Conservation (phyloP, 2,329 filamentous ascomycete species). For the Ascochyta clinopodiicola region DNA sequence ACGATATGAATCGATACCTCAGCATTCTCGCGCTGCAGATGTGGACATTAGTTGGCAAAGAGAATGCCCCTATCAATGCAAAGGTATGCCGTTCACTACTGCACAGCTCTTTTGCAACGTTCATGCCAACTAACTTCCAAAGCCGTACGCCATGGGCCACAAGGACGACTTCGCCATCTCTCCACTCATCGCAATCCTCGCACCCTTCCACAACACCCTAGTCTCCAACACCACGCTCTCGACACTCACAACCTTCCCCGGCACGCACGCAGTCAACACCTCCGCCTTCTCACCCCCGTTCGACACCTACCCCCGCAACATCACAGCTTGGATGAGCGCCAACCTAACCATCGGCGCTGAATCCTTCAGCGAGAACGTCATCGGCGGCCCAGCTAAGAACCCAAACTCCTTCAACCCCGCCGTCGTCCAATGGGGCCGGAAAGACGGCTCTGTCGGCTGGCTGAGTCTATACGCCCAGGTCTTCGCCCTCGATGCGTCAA, state of each 20-base stretch:
- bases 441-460: conserved; percentile 39
- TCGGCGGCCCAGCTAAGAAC: conserved; percentile 63
- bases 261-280: conserved; percentile 60
- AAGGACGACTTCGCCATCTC: conserved; percentile 65
- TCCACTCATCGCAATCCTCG: conserved; percentile 63
- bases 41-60: conserved; percentile 64
- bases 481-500: conserved; percentile 29
- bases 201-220: conserved; percentile 57
- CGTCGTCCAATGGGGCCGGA: conserved; percentile 63
- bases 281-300: conserved; percentile 65
- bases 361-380: conserved; percentile 61
- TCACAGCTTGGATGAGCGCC: conserved; percentile 64
- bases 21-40: conserved; percentile 65
- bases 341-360: conserved; percentile 67
- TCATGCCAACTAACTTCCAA: conserved; percentile 5
- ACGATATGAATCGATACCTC: conserved; percentile 68
- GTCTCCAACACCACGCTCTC: conserved; percentile 51
- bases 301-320: conserved; percentile 64
- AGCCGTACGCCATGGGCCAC: conserved; percentile 64
- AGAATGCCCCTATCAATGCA: conserved; percentile 43
- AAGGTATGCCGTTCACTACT: conserved; percentile 28
- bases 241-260: conserved; percentile 57
- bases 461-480: conserved; percentile 39
- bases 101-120: neutral
- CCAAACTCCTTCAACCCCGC: conserved; percentile 64